These are phyloP conservation scores for Talaromyces ruber DNA, from an alignment of 495 filamentous ascomycete genomes.

Conservation along the genomic window DNA sequence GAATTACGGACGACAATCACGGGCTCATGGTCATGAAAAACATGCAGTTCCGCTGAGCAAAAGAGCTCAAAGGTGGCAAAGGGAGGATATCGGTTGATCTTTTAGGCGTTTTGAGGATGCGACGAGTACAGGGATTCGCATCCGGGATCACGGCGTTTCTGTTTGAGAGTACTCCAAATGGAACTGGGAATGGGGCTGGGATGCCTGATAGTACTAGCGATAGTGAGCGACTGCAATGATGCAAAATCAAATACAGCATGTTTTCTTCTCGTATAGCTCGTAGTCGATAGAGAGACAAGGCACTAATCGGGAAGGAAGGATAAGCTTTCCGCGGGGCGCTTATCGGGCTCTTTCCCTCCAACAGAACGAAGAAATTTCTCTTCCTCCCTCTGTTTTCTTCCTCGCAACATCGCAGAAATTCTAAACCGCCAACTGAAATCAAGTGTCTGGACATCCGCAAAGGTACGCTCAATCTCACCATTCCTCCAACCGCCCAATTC, in stretches of 20 bases:
- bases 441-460: background rate
- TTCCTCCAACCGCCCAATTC: background rate
- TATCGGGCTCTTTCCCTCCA: background rate
- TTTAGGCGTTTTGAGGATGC: slow-evolving; percentile 1
- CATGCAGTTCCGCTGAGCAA: background rate
- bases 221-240: background rate
- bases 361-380: background rate
- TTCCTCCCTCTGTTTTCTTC: background rate
- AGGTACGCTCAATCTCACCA: background rate
- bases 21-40: background rate
- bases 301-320: background rate
- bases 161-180: background rate
- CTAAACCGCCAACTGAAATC: too few relatives aligned
- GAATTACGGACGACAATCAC: background rate
- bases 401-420: too few relatives aligned
- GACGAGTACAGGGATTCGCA: background rate
- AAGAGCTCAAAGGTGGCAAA: background rate
- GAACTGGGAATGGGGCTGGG: background rate
- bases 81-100: slow-evolving; percentile 9
- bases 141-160: background rate
- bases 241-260: background rate
- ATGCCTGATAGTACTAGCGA: background rate
- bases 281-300: background rate
- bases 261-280: background rate
- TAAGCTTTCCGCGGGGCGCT: slow-evolving; percentile 1